Percentiles rank a stretch among this genome's conserved stretches.
phyloP scores from a whole-genome alignment of 371 early-diverging fungal genomes.

The Catenaria anguillulae region DNA sequence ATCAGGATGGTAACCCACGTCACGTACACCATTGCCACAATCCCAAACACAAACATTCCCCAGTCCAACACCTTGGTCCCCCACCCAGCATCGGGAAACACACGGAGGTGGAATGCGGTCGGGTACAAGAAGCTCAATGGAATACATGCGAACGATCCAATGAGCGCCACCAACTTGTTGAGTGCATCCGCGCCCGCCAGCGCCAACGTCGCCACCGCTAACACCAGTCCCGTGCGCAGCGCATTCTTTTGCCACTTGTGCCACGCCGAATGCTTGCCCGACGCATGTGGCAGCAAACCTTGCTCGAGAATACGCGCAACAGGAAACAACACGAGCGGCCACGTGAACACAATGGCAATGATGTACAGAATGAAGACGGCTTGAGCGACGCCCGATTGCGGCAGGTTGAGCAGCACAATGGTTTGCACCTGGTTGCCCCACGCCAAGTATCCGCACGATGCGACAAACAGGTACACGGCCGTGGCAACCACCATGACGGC shows the following conservation, averaged over 20 bases:
- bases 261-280: constrained; percentile 42
- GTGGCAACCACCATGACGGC: constrained; percentile 51
- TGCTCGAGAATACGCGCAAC: constrained; percentile 72
- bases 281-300: constrained; percentile 41
- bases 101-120: constrained; percentile 59
- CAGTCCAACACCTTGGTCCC: constrained; percentile 36
- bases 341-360: constrained; percentile 68
- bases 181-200: constrained; percentile 62
- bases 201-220: constrained; percentile 50
- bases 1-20: constrained; percentile 47
- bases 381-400: constrained; percentile 41
- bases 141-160: constrained; percentile 76
- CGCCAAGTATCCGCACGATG: constrained; percentile 59
- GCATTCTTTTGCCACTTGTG: constrained; percentile 81
- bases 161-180: constrained; percentile 76
- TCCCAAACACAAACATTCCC: constrained; percentile 48
- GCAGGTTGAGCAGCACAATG: constrained; percentile 61
- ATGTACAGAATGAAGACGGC: constrained; percentile 62
- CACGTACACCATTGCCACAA: constrained; percentile 54
- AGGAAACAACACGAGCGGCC: constrained; percentile 70
- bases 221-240: constrained; percentile 51
- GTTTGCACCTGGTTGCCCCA: constrained; percentile 66
- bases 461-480: constrained; percentile 50
- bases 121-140: constrained; percentile 68
- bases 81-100: constrained; percentile 25